Percentiles rank a stretch among this genome's conserved stretches.
Evolutionary conservation across 768 basidiomycete species (phyloP).

Genomic region (Tephrocybe sp.): DNA sequence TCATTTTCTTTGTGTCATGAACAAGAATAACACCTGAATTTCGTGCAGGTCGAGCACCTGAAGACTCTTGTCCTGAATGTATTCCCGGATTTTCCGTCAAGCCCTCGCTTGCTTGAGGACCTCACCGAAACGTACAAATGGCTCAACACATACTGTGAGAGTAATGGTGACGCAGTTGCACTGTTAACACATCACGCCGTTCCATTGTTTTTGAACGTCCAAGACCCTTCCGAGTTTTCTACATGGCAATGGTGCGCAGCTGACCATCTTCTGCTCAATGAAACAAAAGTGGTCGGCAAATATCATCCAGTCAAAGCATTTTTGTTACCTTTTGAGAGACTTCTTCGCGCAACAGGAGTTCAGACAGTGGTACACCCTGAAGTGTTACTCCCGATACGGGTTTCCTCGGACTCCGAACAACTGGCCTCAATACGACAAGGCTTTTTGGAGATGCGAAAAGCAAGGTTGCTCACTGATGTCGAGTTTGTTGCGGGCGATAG

Average conservation of each 20-base stretch:
- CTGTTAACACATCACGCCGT: constrained; percentile 22
- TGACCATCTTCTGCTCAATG: constrained; percentile 37
- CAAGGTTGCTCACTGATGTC: constrained; percentile 35
- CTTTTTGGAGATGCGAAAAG: constrained; percentile 35
- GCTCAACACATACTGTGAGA: constrained; percentile 30
- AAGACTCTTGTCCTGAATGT: constrained; percentile 29
- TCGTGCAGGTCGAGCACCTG: constrained; percentile 41
- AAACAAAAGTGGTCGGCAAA: constrained; percentile 25
- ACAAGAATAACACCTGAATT: constrained; percentile 41
- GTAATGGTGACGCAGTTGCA: constrained; percentile 10
- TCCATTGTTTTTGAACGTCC: constrained; percentile 46
- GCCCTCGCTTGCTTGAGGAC: constrained; percentile 33
- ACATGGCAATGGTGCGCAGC: constrained; percentile 44
- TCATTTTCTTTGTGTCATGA: background rate
- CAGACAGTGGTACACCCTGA: constrained; percentile 18
- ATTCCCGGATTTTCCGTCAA: constrained; percentile 22
- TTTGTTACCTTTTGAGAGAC: constrained; percentile 29
- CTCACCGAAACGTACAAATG: constrained; percentile 44
- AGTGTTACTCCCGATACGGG: constrained; percentile 16
- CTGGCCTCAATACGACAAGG: constrained; percentile 20
- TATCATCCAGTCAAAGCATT: constrained; percentile 33
- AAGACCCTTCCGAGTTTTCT: constrained; percentile 26
- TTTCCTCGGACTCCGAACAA: constrained; percentile 7
- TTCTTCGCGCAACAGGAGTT: constrained; percentile 35
- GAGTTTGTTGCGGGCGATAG: constrained; percentile 27